Base-by-base conservation (phyloP, 2,329 filamentous ascomycete genomes). In the Apiospora marii region DNA sequence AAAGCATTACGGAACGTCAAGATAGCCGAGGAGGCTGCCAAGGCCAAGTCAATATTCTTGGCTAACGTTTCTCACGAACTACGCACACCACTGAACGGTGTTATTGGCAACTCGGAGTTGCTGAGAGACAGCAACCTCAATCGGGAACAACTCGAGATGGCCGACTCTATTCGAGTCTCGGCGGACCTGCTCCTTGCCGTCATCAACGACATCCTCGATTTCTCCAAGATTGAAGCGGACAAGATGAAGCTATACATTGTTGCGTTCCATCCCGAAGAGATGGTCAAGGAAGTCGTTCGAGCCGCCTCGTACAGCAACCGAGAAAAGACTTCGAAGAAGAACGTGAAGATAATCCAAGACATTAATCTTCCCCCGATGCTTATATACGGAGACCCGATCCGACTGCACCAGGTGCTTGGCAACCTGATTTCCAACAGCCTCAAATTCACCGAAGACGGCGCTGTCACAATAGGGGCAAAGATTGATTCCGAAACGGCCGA, bases 171-270 rank as follows among this genome's bases (percentile, higher is more conserved):
- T 71, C 91, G 94, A 69, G 89, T 95, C 44, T 97, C 94, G 68
- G 94, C 94, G 0, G 95, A 98, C 79, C 91, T 96, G 22, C 84
- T 98, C 19, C 86, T 98, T 37, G 96, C 95, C 0, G 94, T 98
- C 68, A 98, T 98, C 84, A 98, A 98, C 79, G 96, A 98, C 79
- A 98, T 98, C 70, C 86, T 98, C 5, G 96, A 98, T 82, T 97
- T 98, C 80, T 98, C 95, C 41, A 97, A 97, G 82, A 94, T 96
- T 85, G 94, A 97, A 81, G 94, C 93, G 3, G 94, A 95, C 77
- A 92, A 94, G 81, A 92, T 97, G 85, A 94, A 96, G 80, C 89
- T 95, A 1, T 94, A 94, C 79, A 88, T 92, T 73, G 91, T 91
- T 71, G 89, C 90, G 10, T 92, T 92, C 82, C 92, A 91, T 75